Conservation (phyloP, 2,329 filamentous ascomycete species). For the Elsinoe australis region DNA sequence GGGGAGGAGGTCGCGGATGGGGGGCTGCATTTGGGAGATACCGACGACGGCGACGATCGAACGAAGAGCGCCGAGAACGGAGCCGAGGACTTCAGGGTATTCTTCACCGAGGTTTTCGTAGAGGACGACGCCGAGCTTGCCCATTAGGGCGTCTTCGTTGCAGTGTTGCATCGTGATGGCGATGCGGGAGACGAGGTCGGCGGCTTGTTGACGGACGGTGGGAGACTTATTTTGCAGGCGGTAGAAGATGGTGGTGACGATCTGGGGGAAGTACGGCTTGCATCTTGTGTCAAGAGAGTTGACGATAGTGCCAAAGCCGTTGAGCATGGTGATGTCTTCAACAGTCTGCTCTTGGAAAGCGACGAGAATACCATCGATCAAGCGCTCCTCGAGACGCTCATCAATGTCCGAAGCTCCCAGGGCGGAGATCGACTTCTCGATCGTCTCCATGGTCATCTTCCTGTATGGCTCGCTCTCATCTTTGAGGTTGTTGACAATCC, state of each 20-base stretch:
- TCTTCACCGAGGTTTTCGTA: conserved; percentile 99
- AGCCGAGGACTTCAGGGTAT: conserved; percentile 94
- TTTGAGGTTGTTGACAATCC: conserved; percentile 91
- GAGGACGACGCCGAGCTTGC: conserved; percentile 85
- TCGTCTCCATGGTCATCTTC: conserved; percentile 98
- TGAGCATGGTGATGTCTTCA: conserved; percentile 91
- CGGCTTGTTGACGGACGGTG: conserved; percentile 92
- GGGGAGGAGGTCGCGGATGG: conserved; percentile 90
- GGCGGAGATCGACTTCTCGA: conserved; percentile 91
- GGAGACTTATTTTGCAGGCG: conserved; percentile 96
- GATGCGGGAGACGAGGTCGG: conserved; percentile 91
- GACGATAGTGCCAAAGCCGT: conserved; percentile 95
- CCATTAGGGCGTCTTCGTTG: conserved; percentile 90
- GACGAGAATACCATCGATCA: conserved; percentile 91
- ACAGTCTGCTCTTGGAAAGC: conserved; percentile 98
- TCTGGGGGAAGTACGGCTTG: conserved; percentile 94
- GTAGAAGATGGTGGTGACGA: conserved; percentile 94
- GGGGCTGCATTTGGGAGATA: conserved; percentile 96
- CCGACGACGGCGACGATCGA: conserved; percentile 97
- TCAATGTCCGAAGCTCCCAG: conserved; percentile 90
- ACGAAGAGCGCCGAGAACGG: conserved; percentile 86
- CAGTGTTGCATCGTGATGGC: conserved; percentile 99
- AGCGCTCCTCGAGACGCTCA: conserved; percentile 81
- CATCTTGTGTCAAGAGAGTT: conserved; percentile 88
- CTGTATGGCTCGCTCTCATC: conserved; percentile 96